Percentiles rank a stretch among this genome's conserved stretches.
phyloP scores from a whole-genome alignment of 495 filamentous ascomycete genomes.

The Pyrenula massariospora region DNA sequence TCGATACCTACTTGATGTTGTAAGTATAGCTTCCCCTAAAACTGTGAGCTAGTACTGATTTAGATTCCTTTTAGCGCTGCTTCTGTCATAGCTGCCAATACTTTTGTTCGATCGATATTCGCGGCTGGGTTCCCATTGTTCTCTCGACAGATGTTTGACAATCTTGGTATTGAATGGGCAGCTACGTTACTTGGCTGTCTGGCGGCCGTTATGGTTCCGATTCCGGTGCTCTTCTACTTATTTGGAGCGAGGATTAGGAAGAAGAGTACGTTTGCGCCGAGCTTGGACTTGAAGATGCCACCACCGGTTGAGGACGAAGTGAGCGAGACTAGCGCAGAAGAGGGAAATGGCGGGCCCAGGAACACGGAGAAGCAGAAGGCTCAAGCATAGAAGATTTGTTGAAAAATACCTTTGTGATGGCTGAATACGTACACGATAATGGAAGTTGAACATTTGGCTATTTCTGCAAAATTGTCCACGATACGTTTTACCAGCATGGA shows the following conservation, averaged over 20 bases:
- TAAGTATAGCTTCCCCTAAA: constrained; percentile 27
- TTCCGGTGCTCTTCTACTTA: constrained; percentile 38
- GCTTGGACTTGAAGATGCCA: background rate
- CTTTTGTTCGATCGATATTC: constrained; percentile 65
- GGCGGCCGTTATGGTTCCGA: constrained; percentile 55
- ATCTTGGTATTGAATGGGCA: constrained; percentile 67
- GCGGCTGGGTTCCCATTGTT: constrained; percentile 77
- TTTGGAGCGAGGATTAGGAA: constrained; percentile 22
- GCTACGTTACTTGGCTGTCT: constrained; percentile 66
- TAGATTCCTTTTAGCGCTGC: constrained; percentile 39
- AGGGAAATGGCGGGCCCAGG: background rate
- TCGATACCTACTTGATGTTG: constrained; percentile 86
- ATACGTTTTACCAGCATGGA: too few species aligned
- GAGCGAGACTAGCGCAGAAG: background rate
- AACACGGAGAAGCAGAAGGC: background rate
- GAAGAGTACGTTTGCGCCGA: constrained; percentile 23
- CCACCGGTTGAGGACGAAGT: background rate
- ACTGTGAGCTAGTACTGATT: constrained; percentile 1
- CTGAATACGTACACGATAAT: too few species aligned
- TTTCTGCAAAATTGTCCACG: too few species aligned
- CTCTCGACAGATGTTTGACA: constrained; percentile 65
- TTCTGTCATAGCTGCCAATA: constrained; percentile 81
- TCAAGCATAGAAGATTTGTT: background rate
- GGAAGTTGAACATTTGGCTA: too few species aligned
- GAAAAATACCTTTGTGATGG: too few species aligned